Conservation (phyloP, 805 yeast species). For the Ogataea allantospora region DNA sequence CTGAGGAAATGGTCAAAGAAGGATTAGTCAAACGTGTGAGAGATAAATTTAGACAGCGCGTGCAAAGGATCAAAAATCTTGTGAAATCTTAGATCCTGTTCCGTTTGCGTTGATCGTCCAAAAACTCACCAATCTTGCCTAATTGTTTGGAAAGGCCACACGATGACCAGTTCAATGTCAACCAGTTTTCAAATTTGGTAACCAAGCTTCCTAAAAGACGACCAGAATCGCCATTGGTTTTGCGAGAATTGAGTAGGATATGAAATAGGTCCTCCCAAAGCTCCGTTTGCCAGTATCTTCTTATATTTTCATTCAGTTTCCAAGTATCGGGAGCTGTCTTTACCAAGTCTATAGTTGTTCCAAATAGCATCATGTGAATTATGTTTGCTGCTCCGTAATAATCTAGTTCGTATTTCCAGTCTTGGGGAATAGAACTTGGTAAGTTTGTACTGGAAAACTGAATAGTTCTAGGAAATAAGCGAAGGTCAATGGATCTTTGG, state of each 20-base stretch:
- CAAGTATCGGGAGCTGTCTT: constrained; percentile 19
- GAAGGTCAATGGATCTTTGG: constrained; percentile 75
- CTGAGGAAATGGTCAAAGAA: constrained; percentile 35
- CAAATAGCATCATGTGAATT: constrained; percentile 71
- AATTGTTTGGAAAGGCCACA: constrained; percentile 13
- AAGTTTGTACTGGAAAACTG: constrained; percentile 59
- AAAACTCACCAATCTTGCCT: constrained; percentile 9
- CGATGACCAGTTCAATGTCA: constrained; percentile 12
- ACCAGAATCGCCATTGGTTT: not conserved
- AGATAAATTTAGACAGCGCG: not conserved
- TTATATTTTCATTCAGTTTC: constrained; percentile 47
- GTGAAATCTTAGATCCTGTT: constrained; percentile 5
- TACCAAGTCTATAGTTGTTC: constrained; percentile 50
- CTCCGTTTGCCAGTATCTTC: constrained; percentile 73
- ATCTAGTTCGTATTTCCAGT: constrained; percentile 82
- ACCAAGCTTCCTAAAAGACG: constrained; percentile 4
- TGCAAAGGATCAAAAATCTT: constrained; percentile 3
- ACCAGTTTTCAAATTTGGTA: constrained; percentile 17
- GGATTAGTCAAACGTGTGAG: constrained; percentile 19
- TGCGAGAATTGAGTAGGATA: constrained; percentile 55
- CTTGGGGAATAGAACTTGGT: constrained; percentile 44
- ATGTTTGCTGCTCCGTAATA: constrained; percentile 79
- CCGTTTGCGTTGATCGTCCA: constrained; percentile 13
- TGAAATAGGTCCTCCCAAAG: constrained; percentile 71
- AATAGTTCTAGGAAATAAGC: constrained; percentile 48